phyloP scores from a whole-genome alignment of 148 eudicot genomes.

The Fagopyrum esculentum region DNA sequence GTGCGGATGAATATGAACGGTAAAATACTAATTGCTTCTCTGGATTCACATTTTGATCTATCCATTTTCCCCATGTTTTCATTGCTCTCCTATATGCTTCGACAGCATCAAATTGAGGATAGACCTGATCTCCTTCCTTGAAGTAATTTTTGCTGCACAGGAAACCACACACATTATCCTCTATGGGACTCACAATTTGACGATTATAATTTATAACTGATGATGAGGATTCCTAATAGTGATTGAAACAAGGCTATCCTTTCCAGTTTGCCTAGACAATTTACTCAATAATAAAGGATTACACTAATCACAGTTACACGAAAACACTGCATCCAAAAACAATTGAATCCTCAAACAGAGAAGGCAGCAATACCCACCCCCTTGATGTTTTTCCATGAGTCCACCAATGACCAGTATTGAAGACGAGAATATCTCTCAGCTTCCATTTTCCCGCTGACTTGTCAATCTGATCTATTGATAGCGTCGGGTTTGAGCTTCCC shows the following conservation, averaged over 20 bases:
- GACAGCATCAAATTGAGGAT: conserved; percentile 61
- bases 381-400: conserved; percentile 89
- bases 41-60: conserved; percentile 49
- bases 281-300: too few species aligned
- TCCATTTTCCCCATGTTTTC: conserved; percentile 84
- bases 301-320: not conserved
- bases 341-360: not conserved
- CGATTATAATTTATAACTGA: not conserved
- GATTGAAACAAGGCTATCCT: not conserved
- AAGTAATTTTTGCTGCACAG: conserved; percentile 58
- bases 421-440: conserved; percentile 80
- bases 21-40: conserved; percentile 57
- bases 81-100: conserved; percentile 91
- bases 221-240: not conserved
- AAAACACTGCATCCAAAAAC: not conserved
- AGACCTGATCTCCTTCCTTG: conserved; percentile 67
- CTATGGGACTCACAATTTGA: not conserved
- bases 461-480: conserved; percentile 72
- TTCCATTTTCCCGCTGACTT: conserved; percentile 71
- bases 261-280: not conserved
- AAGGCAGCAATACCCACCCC: conserved; percentile 55
- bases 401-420: conserved; percentile 99
- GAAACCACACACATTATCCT: not conserved
- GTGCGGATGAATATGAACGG: conserved; percentile 92
- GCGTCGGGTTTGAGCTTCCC: conserved; percentile 81